Evolutionary conservation across 257 asterid species (phyloP).

Genomic region (Linaria vulgaris): DNA sequence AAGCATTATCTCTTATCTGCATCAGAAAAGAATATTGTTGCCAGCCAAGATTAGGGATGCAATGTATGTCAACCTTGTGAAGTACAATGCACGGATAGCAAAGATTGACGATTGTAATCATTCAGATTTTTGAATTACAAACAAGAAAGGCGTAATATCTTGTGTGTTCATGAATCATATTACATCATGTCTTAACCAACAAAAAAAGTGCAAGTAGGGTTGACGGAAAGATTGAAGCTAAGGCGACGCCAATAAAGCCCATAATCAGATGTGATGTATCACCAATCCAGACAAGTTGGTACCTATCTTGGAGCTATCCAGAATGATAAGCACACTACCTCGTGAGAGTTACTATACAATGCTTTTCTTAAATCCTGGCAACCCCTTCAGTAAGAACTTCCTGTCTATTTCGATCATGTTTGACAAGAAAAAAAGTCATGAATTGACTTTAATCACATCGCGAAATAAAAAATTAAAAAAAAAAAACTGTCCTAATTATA

Average conservation of each 20-base stretch:
- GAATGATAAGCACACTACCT: background rate
- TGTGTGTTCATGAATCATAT: background rate
- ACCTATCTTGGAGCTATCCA: background rate
- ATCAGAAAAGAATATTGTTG: conserved; percentile 1
- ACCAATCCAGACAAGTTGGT: background rate
- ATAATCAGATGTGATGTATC: background rate
- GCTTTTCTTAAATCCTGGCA: background rate
- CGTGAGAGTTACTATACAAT: background rate
- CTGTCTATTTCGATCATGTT: background rate
- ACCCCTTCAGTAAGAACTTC: background rate
- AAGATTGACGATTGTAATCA: background rate
- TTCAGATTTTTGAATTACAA: background rate
- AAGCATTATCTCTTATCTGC: conserved; percentile 10
- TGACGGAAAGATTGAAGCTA: background rate
- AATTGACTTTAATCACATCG: background rate
- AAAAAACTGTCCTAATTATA: background rate
- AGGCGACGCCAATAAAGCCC: background rate
- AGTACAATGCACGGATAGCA: conserved; percentile 13
- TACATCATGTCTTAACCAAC: background rate
- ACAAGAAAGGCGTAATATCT: background rate
- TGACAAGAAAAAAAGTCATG: background rate
- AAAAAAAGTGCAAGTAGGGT: background rate
- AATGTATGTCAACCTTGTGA: conserved; percentile 2
- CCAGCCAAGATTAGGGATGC: background rate
- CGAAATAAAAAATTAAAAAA: background rate